Conservation (phyloP, 352 stramenopile genomes). For the Albugo laibachii region DNA sequence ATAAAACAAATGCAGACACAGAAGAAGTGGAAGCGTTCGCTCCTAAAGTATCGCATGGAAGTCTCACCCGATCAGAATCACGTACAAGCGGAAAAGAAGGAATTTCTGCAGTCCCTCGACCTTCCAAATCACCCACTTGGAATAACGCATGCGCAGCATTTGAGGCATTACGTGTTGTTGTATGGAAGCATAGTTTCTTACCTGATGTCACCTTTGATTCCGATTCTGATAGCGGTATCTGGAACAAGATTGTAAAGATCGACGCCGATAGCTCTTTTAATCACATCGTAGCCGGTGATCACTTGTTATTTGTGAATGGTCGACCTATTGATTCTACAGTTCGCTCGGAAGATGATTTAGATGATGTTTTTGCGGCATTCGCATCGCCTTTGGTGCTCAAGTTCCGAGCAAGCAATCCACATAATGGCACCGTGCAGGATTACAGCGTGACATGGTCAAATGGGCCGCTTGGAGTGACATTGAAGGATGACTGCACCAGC, state of each 20-base stretch:
- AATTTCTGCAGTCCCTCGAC: background rate
- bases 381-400: constrained; percentile 70
- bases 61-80: no score
- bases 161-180: constrained; percentile 51
- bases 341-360: constrained; percentile 37
- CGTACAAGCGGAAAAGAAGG: background rate
- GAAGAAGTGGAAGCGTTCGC: constrained; percentile 27
- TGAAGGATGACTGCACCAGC: constrained; percentile 70
- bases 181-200: constrained; percentile 79
- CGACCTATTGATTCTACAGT: constrained; percentile 38
- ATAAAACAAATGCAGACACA: constrained; percentile 8
- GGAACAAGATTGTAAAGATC: constrained; percentile 40
- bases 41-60: background rate
- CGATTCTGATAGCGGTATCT: constrained; percentile 22
- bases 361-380: constrained; percentile 53
- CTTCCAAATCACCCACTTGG: constrained; percentile 50
- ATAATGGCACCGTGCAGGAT: constrained; percentile 53
- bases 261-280: constrained; percentile 65
- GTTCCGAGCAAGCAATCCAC: constrained; percentile 33
- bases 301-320: constrained; percentile 59
- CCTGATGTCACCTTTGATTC: constrained; percentile 37
- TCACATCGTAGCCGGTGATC: constrained; percentile 54
- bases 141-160: constrained; percentile 66
- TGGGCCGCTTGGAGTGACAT: constrained; percentile 58
- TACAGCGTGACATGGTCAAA: constrained; percentile 79